phyloP scores from a whole-genome alignment of 768 basidiomycete genomes.

The Mycena vulgaris region DNA sequence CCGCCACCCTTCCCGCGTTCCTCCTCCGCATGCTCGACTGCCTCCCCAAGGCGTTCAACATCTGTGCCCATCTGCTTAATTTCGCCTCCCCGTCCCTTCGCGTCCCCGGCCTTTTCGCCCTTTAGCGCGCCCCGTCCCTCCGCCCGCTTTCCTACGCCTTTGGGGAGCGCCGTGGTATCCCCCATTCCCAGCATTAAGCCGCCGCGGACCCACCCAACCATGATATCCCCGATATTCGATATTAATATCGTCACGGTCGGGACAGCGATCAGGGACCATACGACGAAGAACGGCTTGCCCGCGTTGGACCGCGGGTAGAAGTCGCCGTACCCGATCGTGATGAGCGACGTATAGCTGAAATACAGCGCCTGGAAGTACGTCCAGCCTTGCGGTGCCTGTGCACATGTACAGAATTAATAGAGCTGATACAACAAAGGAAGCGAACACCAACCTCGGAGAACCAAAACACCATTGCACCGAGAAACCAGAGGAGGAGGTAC shows the following conservation, averaged over 20 bases:
- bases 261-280: constrained; percentile 58
- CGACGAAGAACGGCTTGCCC: constrained; percentile 59
- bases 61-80: constrained; percentile 44
- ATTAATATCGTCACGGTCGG: constrained; percentile 60
- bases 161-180: constrained; percentile 46
- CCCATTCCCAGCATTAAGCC: constrained; percentile 50
- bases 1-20: constrained; percentile 43
- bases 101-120: constrained; percentile 3
- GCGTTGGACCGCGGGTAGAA: constrained; percentile 53
- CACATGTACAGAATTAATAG: background rate
- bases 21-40: constrained; percentile 55
- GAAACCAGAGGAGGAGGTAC: constrained; percentile 51
- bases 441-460: constrained; percentile 46
- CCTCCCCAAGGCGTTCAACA: constrained; percentile 47
- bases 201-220: constrained; percentile 57
- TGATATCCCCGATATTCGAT: constrained; percentile 65
- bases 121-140: background rate
- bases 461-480: constrained; percentile 57
- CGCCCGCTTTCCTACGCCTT: constrained; percentile 22
- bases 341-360: constrained; percentile 56
- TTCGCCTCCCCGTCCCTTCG: too few species aligned
- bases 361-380: constrained; percentile 57
- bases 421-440: background rate
- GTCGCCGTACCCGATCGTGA: constrained; percentile 62
- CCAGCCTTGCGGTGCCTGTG: constrained; percentile 48